A percentile compares a stretch with the other conserved stretches of the same genome.
Conservation (phyloP, 1,139 yeast species). For the Maudiozyma humilis region DNA sequence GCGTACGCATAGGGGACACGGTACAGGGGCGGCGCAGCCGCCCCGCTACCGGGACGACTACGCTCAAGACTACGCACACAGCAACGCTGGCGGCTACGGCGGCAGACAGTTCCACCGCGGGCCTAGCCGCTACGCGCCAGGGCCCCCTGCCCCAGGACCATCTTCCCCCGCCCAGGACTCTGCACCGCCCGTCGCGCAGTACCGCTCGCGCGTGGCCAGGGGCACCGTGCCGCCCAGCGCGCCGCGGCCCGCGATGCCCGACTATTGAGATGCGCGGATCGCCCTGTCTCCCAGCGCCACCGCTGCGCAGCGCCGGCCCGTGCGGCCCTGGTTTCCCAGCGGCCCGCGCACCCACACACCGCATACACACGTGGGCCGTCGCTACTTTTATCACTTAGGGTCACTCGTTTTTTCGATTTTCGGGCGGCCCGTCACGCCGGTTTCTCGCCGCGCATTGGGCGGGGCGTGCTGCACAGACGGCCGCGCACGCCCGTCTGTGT, state of each 20-base stretch:
- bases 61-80: background rate
- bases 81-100: background rate
- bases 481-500: background rate
- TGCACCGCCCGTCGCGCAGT: background rate
- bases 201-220: slow-evolving; percentile 21
- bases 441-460: too few relatives aligned
- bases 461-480: too few relatives aligned
- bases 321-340: too few relatives aligned
- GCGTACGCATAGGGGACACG: slow-evolving; percentile 16
- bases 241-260: slow-evolving; percentile 7
- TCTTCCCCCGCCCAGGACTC: background rate
- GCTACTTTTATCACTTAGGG: slow-evolving; percentile 17
- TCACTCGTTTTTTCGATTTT: slow-evolving; percentile 4
- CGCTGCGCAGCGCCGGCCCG: too few relatives aligned
- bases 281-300: too few relatives aligned
- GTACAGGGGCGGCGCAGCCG: too few relatives aligned
- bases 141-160: background rate
- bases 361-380: slow-evolving; percentile 8
- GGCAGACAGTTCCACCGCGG: slow-evolving; percentile 1
- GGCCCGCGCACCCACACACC: background rate
- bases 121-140: background rate
- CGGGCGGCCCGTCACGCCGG: too few relatives aligned
- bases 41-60: slow-evolving; percentile 12
- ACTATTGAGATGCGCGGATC: slow-evolving; percentile 7
- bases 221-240: slow-evolving; percentile 7